Base-by-base conservation (phyloP, 1,139 yeast species). In the Yamadazyma sp. region DNA sequence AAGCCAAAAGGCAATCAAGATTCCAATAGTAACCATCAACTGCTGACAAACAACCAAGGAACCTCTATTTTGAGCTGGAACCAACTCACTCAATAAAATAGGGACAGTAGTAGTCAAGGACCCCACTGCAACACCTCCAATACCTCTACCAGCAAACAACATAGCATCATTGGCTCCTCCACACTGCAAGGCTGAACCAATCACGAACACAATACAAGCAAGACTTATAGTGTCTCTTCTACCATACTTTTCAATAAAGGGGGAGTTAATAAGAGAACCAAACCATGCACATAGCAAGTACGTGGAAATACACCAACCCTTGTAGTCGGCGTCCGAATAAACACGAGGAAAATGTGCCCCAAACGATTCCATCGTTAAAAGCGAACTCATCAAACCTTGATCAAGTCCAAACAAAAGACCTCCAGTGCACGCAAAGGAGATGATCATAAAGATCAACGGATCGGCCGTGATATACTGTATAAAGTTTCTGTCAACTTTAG, bases 321-420 rank as follows among this genome's bases (percentile, higher is more conserved):
- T 53, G 37, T 44, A 53, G 23, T 51, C 50, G 16, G 56, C 47
- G 37, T 53, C 56, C 16, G 39, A 38, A 38, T 50, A 52, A 24
- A 52, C 47, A 34, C 48, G 34, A 23, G 53, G 54, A 34, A 51
- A 47, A 26, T 45, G 42, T 29, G 53, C 53, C 14, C 51, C 52
- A 35, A 56, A 56, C 4, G 48, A 37, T 22, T 48, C 52, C 50
- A 55, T 81, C 21, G 83, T 76, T 43, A 82, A 78, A 38, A 80
- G 62, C 52, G 84, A 82, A 22, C 84, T 74, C 82, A 82, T 78
- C 38, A 84, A 73, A 52, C 92, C 92, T 59, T 84, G 90, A 54
- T 84, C 89, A 53, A 81, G 82, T 41, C 92, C 92, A 52, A 84
- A 84, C 46, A 65, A 42, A 13, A 56, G 42, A 10, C 60, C 60